Percentiles rank a stretch among this genome's conserved stretches.
Conservation (phyloP, 257 asterid species). For the Solanum boliviense region DNA sequence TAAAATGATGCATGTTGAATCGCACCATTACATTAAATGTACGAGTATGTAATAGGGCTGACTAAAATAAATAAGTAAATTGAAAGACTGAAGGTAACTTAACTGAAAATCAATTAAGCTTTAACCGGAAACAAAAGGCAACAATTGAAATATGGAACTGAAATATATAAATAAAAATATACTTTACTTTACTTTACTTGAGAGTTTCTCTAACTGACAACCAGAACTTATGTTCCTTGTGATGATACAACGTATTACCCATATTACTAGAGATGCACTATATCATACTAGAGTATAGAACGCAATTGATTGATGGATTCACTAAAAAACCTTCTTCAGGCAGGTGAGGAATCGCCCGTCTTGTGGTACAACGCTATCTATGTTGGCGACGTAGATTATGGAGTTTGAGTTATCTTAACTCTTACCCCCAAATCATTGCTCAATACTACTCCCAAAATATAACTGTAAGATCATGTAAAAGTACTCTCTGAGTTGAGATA, state of each 20-base stretch:
- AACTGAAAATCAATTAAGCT: background rate
- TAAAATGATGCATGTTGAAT: background rate
- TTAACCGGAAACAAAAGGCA: background rate
- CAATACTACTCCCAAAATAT: background rate
- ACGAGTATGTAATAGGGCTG: background rate
- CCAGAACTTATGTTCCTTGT: background rate
- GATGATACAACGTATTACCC: background rate
- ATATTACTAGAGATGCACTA: background rate
- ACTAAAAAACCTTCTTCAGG: background rate
- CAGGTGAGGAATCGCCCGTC: background rate
- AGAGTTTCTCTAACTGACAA: background rate
- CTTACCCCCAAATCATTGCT: background rate
- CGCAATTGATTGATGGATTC: background rate
- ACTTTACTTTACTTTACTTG: background rate
- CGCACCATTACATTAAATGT: background rate
- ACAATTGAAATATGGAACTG: background rate
- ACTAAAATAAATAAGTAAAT: background rate
- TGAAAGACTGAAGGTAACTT: background rate
- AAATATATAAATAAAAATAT: no score
- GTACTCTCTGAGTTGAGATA: background rate
- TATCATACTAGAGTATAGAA: no score
- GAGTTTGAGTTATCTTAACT: background rate
- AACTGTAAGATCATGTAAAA: background rate
- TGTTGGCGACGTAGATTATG: background rate
- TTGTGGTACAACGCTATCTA: background rate